Evolutionary conservation across 2,329 filamentous ascomycete genomes (phyloP), one percentile per base, ranked within the genome.

Genomic region (Cladosporium velox): DNA sequence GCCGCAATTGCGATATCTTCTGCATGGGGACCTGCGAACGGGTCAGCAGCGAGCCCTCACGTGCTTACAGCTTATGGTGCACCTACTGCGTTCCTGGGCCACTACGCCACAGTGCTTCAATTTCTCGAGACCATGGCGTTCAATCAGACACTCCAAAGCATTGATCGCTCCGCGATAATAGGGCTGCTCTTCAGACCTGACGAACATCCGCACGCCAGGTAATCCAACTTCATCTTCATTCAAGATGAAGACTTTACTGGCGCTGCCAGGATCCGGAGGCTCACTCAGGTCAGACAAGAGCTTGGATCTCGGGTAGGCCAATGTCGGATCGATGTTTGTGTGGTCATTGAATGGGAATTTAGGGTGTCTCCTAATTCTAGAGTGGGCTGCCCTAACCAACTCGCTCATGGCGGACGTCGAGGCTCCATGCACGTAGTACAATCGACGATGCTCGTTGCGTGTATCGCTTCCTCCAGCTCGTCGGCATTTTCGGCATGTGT

Each of bases 1-100:
- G 59, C 59, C 63, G 79, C 80, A n/a, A 71, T 68, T 18, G 69
- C 71, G 4, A 73, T 73, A 5, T 72, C 73, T 2, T 71, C 70
- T 4, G 65, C 70, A 3, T 67, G 66, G 0, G 72, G 73, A 1
- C 52, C 59, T 62, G 30, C 30, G 18, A 32, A n/a, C 10, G 2
- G 35, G 44, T 62, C 44, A 62, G 59, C 59, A 35, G 51, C 21
- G 18, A 18, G 14, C 2, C 18, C 18, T 60, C 38, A 18, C n/a
- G 15, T 21, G 18, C 15, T 32, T 3, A 7, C 3, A 28, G 41
- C 12, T 8, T 49, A 21, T n/a, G 3, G n/a, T 34, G 11, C 24
- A 18, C 59, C 26, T 62, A 62, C 59, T 62, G 15, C 34, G 28
- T 15, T 52, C 44, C 14, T 51, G 59, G 8, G 44, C 44, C 18